Base-by-base conservation (phyloP, 2,329 filamentous ascomycete genomes). In the Beauveria medogensis region DNA sequence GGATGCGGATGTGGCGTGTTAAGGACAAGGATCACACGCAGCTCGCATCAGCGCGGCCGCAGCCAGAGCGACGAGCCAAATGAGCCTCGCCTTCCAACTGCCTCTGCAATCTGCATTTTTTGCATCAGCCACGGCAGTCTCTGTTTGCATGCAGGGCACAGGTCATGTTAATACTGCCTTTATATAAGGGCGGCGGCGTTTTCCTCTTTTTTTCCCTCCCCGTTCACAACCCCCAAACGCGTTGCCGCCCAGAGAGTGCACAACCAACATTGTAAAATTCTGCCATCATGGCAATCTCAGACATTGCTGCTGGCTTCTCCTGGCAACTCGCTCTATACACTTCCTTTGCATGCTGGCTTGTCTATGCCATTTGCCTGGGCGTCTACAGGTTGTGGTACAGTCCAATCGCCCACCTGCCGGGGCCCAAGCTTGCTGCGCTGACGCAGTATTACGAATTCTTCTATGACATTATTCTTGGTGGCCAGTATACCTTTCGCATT, bases 401-500 rank as follows among this genome's bases (percentile, higher is more conserved):
- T 60, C 73, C 75, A 12, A 68, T 76, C 43, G 68, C 73, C 52
- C 68, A 70, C 58, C 70, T 77, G 51, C 74, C 75, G 0, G 75
- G 75, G 3, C 74, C 74, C 56, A 73, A 65, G 63, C 68, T 77
- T 37, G 73, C 75, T 28, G 74, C 74, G 5, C 64, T 74, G 53
- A 75, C 73, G 54, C 68, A 72, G 55, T 74, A 71, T 68, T 76
- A 76, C 61, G 74, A 76, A 63, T 71, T 73, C 54, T 80, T 77
- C 66, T 78, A 78, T 62, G 76, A 80, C 59, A 68, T 78, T 22
- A 59, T 76, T 47, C 67, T 73, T 6, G 71, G 73, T 6, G 77
- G 76, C 2, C 69, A 75, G 65, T 79, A 77, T 62, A 75, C 69
- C 16, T 75, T 72, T 65, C 72, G 77, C 60, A 75, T 79, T 24